phyloP scores from a whole-genome alignment of 176 grass and related monocot genomes.

The Zoysia japonica region DNA sequence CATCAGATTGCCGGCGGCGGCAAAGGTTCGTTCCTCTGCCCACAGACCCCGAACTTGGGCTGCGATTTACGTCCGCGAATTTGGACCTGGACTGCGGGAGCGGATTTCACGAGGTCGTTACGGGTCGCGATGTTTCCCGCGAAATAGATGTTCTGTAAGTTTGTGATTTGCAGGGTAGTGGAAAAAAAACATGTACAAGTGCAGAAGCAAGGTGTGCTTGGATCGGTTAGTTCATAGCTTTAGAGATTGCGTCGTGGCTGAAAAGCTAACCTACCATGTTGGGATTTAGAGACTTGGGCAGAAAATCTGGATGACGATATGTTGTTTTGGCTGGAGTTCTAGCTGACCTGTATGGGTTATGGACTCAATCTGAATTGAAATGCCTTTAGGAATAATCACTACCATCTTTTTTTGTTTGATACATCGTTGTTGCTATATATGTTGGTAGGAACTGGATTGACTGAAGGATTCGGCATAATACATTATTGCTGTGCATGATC shows the following conservation, averaged over 20 bases:
- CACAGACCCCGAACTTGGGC: too few relatives aligned
- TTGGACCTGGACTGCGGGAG: not conserved
- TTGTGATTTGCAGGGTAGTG: not conserved
- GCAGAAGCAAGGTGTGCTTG: too few relatives aligned
- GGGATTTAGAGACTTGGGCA: not conserved
- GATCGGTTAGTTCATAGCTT: too few relatives aligned
- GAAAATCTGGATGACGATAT: not conserved
- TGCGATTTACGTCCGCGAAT: not conserved
- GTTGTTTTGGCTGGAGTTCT: not conserved
- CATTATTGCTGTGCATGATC: not conserved
- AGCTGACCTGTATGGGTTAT: not conserved
- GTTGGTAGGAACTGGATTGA: not conserved
- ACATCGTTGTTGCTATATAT: not conserved
- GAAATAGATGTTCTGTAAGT: not conserved
- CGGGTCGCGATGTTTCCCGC: not conserved
- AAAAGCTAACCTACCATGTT: not conserved
- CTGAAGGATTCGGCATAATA: not conserved
- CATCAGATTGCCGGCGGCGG: slow-evolving; percentile 86
- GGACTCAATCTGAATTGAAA: not conserved
- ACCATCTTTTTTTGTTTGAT: not conserved
- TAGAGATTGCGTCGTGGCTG: not conserved
- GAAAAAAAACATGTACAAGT: too few relatives aligned
- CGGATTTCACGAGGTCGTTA: slow-evolving; percentile 2
- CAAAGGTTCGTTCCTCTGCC: slow-evolving; percentile 43
- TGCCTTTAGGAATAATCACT: not conserved